Base-by-base conservation (phyloP, 2,329 filamentous ascomycete genomes). In the Pseudovirgaria hyperparasitica region DNA sequence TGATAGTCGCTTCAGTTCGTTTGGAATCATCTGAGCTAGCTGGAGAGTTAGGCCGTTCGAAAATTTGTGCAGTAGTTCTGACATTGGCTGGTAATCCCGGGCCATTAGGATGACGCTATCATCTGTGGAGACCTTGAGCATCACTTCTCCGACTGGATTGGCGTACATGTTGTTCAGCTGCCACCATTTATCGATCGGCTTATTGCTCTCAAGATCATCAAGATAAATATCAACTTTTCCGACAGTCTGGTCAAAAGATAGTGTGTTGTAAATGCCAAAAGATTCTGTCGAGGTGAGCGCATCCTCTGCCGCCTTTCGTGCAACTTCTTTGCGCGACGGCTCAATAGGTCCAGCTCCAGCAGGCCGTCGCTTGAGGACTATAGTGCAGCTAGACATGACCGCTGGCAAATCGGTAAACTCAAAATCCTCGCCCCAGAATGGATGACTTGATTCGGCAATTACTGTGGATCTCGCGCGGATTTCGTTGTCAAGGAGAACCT, bases 101-200 rank as follows among this genome's bases (percentile, higher is more conserved):
- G 76, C 72, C 57, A 92, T 76, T 19, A 98, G 65, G 7, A 96
- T 86, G 5, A 92, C 80, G 26, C 90, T 73, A 54, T 98, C 87
- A 29, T 93, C 82, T 37, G 90, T 75, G 23, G 77, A 74, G 13
- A 92, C 65, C 45, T 76, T 84, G 54, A 94, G 72, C 27, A 92
- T 65, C 60, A 93, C 78, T 35, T 86, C 82, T 16, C 86, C 87
- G 25, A 92, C 70, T 1, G 67, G 62, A 40, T 85, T 77, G 34
- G 82, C 74, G 36, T 71, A 74, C 38, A 79, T 76, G 43, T 93
- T 82, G 25, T 76, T 56, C 13, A 93, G 72, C 10, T 76, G 78
- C 61, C 84, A 79, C 87, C 65, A 94, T 43, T 85, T 78, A 52
- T 96, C 87, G 18, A 76, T 67, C 31, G 87, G 80, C 43, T 78